A percentile compares a stretch with the other conserved stretches of the same genome.
Conservation (phyloP, 2,329 filamentous ascomycete genomes). For the Hypoxylon sp. region DNA sequence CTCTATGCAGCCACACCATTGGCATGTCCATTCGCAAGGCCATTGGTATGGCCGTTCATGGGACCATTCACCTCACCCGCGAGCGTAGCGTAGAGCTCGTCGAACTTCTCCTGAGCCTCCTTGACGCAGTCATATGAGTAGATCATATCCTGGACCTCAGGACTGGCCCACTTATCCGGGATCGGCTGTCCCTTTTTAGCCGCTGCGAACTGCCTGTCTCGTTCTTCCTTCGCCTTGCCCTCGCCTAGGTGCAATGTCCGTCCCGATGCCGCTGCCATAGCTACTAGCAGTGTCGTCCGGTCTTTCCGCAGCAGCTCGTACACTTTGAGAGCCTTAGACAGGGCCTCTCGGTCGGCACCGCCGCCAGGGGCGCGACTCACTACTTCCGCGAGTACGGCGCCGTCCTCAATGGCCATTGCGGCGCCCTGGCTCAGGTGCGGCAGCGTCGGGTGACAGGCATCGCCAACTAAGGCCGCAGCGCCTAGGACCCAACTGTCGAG, state of each 20-base stretch:
- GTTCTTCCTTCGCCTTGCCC: conserved; percentile 69
- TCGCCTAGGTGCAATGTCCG: conserved; percentile 70
- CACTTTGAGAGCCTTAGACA: conserved; percentile 64
- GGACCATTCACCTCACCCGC: conserved; percentile 29
- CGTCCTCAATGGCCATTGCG: conserved; percentile 77
- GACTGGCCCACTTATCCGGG: conserved; percentile 78
- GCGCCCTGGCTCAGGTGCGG: conserved; percentile 77
- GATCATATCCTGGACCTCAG: conserved; percentile 75
- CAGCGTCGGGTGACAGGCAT: conserved; percentile 76
- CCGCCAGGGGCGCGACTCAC: conserved; percentile 57
- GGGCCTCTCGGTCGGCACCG: conserved; percentile 53
- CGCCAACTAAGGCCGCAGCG: conserved; percentile 69
- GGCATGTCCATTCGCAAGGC: conserved; percentile 30
- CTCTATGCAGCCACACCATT: conserved; percentile 31
- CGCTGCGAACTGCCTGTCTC: conserved; percentile 68
- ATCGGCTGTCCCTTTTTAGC: conserved; percentile 63
- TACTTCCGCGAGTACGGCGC: conserved; percentile 68
- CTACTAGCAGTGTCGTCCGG: conserved; percentile 65
- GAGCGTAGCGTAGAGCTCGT: conserved; percentile 58
- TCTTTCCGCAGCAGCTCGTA: conserved; percentile 71
- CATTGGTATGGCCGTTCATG: conserved; percentile 29
- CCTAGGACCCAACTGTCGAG: conserved; percentile 71
- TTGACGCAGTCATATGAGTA: conserved; percentile 73
- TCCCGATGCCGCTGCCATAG: conserved; percentile 65
- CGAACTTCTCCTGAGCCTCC: conserved; percentile 66